Evolutionary conservation across 192 early-diverging fungal genomes (phyloP), one percentile per base, ranked within the genome.

Genomic region (Coemansia sp.): DNA sequence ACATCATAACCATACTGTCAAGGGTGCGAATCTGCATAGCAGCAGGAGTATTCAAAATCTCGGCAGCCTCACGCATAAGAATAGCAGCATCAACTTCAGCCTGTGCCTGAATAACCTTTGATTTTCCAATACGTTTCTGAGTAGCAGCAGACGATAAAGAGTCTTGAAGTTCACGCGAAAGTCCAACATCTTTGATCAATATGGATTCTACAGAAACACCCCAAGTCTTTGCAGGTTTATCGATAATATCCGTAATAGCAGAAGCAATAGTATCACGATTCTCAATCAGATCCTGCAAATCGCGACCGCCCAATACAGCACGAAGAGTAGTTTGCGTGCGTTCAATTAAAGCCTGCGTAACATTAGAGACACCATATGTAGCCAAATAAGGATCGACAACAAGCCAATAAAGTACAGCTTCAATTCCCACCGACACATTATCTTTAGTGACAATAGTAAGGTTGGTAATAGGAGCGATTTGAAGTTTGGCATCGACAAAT

Each of bases 1-100:
- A 82, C 88, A 95, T 92, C 67, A 73, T 69, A 10, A 81, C 75
- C 81, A 97, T 78, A 18, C 93, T 97, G 44, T 95, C 93, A 14
- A 95, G 75, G 52, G 93, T 95, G 26, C 94, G 87, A 60, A 97
- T 97, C 80, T 97, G 93, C 84, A 88, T 87, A 2, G 86, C 87
- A 0, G 87, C 89, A 12, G 91, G 90, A 3, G 90, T 88, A 72
- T 92, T 94, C 21, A 97, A 74, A 48, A 95, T 91, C 65, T 95
- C 92, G 0, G 94, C 88, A n/a, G 94, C 93, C 72, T 95, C 89
- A 28, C 93, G 86, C 93, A 96, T 94, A 26, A 97, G 73, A 66
- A 92, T 94, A 2, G 94, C 93, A 41, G 89, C 76, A 60, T 94
- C 90, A 16, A 94, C 93, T 64, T 90, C 90, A 2, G 94, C 93